phyloP scores from a whole-genome alignment of 371 early-diverging fungal species.

The Dinochytrium kinnereticum region DNA sequence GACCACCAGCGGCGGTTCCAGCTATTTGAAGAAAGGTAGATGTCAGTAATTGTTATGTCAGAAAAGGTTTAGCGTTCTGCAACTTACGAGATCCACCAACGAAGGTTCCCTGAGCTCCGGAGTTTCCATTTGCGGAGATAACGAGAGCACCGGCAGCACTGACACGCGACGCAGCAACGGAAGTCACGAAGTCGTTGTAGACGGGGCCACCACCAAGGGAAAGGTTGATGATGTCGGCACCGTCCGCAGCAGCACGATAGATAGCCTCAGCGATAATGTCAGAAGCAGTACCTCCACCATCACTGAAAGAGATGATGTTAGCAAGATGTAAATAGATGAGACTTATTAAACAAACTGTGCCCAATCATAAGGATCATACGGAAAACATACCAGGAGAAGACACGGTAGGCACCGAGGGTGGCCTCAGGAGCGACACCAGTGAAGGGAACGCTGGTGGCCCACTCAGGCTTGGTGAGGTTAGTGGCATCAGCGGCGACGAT shows the following conservation, averaged over 20 bases:
- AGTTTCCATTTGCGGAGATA: not conserved
- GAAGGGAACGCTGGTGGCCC: constrained; percentile 13
- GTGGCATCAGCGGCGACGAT: constrained; percentile 58
- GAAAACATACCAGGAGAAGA: too few relatives aligned
- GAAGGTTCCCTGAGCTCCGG: constrained; percentile 51
- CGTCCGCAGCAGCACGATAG: constrained; percentile 53
- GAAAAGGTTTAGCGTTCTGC: not conserved
- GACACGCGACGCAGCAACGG: constrained; percentile 22
- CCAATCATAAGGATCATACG: too few relatives aligned
- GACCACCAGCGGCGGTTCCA: constrained; percentile 61
- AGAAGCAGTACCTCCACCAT: constrained; percentile 41
- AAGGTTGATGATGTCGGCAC: constrained; percentile 64
- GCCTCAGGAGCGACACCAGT: constrained; percentile 48
- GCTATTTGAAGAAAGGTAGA: constrained; percentile 67
- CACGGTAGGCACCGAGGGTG: constrained; percentile 41
- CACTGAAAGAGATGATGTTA: constrained; percentile 62
- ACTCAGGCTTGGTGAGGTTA: constrained; percentile 13
- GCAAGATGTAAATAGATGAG: constrained; percentile 59
- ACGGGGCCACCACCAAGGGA: constrained; percentile 72
- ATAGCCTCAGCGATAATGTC: constrained; percentile 10
- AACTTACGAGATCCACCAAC: not conserved
- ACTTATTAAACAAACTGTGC: too few relatives aligned
- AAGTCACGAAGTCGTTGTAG: constrained; percentile 27
- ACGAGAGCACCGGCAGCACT: not conserved
- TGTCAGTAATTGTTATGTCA: constrained; percentile 63